Percentiles rank a stretch among this genome's conserved stretches.
phyloP scores from a whole-genome alignment of 1,284 basidiomycete species.

The Porphyrellus sp. region DNA sequence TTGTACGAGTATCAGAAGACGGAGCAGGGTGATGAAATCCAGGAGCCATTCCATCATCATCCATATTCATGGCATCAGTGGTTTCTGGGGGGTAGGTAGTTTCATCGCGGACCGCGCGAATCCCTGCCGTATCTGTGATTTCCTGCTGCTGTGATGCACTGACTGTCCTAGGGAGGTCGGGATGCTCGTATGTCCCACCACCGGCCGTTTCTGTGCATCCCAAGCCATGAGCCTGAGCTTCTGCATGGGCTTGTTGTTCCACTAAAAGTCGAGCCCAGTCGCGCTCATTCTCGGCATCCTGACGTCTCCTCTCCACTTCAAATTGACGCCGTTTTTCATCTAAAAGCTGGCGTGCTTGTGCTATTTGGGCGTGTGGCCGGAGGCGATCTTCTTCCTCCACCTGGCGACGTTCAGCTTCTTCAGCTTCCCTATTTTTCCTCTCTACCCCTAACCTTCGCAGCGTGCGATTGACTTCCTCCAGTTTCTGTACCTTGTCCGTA shows the following conservation, averaged over 20 bases:
- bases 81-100: neutral
- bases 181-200: neutral
- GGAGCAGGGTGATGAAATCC: neutral
- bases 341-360: constrained; percentile 7
- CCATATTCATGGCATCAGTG: constrained; percentile 2
- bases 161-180: neutral
- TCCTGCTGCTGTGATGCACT: constrained; percentile 8
- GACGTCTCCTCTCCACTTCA: constrained; percentile 13
- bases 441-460: constrained; percentile 20
- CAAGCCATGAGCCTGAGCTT: constrained; percentile 9
- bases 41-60: neutral
- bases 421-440: constrained; percentile 20
- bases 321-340: constrained; percentile 7
- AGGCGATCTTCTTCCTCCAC: constrained; percentile 20
- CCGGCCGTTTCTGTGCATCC: neutral
- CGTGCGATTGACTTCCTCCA: constrained; percentile 15
- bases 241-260: constrained; percentile 9
- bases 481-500: constrained; percentile 14
- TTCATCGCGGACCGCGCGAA: constrained; percentile 1
- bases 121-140: constrained; percentile 3
- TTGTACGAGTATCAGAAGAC: constrained; percentile 1
- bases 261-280: constrained; percentile 8
- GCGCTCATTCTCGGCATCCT: constrained; percentile 1
- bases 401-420: constrained; percentile 14
- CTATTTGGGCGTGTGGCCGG: constrained; percentile 8